These are phyloP conservation scores for Vitis cinerea DNA, from an alignment of 164 flowering plant species.

Conservation along the genomic window DNA sequence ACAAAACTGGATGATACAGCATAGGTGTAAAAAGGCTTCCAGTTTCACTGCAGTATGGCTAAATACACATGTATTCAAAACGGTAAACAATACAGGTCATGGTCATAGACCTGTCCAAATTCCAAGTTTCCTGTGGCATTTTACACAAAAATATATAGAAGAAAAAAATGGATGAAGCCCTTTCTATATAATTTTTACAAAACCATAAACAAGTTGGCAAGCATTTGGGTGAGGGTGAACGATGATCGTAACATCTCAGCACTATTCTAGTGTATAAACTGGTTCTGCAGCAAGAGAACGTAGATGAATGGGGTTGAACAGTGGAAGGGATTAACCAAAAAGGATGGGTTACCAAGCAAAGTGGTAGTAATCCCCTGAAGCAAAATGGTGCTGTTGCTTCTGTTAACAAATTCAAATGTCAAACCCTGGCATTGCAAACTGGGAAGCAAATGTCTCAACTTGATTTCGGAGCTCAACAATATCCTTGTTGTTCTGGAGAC, in stretches of 20 bases:
- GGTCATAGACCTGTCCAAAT: no score
- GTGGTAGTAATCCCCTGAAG: constrained; percentile 1
- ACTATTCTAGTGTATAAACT: background rate
- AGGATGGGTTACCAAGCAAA: constrained; percentile 7
- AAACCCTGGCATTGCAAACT: constrained; percentile 81
- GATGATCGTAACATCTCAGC: background rate
- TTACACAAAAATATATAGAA: no score
- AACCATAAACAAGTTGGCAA: background rate
- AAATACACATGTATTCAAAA: no score
- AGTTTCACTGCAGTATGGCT: no score
- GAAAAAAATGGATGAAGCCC: no score
- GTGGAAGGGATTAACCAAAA: background rate
- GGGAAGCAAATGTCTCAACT: constrained; percentile 74
- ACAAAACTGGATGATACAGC: no score
- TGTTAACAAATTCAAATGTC: constrained; percentile 34
- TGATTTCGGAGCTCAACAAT: constrained; percentile 58
- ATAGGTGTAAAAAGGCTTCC: no score
- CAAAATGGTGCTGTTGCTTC: constrained; percentile 1
- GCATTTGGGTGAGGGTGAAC: background rate
- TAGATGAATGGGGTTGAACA: constrained; percentile 1
- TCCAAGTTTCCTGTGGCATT: no score
- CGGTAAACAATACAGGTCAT: no score
- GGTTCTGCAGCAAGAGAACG: background rate
- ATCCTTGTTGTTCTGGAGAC: constrained; percentile 68
- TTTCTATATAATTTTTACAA: constrained; percentile 3